phyloP scores from a whole-genome alignment of 2,329 filamentous ascomycete genomes.

The Xylaria sp. region DNA sequence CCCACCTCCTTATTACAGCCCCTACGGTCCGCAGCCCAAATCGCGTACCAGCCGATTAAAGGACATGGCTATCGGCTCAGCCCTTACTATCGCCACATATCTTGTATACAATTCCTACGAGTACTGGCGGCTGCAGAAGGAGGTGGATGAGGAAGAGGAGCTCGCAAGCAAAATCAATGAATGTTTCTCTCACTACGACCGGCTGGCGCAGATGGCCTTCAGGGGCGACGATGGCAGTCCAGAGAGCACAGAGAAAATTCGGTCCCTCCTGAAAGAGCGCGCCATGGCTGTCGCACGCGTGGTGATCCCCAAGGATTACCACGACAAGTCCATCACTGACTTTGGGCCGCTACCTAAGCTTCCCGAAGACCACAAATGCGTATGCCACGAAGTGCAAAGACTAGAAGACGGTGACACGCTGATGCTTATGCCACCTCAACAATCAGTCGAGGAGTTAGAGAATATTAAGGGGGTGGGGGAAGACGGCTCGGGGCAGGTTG shows the following conservation, averaged over 20 bases:
- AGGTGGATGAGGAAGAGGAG: background rate
- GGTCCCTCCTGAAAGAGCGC: background rate
- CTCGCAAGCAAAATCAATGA: fast-evolving
- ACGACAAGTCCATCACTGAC: background rate
- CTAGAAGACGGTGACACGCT: conserved; percentile 12
- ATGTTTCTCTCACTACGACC: background rate
- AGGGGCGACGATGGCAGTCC: conserved; percentile 8
- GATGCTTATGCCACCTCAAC: background rate
- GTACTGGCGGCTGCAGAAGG: background rate
- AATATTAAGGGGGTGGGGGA: background rate
- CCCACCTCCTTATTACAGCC: conserved; percentile 1
- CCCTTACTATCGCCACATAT: conserved; percentile 2
- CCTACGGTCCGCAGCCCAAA: conserved; percentile 17
- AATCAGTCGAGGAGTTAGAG: background rate
- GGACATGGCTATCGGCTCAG: conserved; percentile 29
- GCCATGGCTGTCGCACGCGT: background rate
- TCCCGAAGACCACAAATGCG: background rate
- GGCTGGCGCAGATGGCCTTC: background rate
- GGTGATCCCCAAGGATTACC: too few species aligned
- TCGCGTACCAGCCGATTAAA: conserved; percentile 21
- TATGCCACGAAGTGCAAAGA: background rate
- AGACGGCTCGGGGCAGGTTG: fast-evolving
- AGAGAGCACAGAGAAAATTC: conserved; percentile 10
- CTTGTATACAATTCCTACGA: background rate
- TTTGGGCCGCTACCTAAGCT: conserved; percentile 19